phyloP scores from a whole-genome alignment of 805 yeast species.

The Kregervanrija pseudodelftensis region DNA sequence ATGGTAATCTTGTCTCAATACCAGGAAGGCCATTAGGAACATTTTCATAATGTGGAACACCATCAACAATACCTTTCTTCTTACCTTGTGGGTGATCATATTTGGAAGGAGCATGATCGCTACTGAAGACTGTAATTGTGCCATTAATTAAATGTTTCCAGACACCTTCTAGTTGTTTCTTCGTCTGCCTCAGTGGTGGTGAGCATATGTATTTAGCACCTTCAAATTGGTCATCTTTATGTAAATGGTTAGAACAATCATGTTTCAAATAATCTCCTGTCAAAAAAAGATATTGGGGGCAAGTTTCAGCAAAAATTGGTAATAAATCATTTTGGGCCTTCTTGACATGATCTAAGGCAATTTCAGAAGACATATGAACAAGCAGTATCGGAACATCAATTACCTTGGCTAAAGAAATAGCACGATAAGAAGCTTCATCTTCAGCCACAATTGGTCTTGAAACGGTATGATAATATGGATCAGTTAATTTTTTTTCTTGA shows the following conservation, averaged over 20 bases:
- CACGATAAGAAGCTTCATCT: constrained; percentile 32
- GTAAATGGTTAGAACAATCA: constrained; percentile 11
- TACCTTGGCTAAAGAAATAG: constrained; percentile 33
- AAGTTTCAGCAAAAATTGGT: constrained; percentile 41
- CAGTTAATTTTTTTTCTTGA: constrained; percentile 28
- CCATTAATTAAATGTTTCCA: constrained; percentile 40
- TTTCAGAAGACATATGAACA: constrained; percentile 39
- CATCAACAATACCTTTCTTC: constrained; percentile 32
- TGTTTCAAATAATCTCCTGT: constrained; percentile 30
- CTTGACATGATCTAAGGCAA: constrained; percentile 33
- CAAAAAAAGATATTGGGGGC: constrained; percentile 41
- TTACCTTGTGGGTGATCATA: constrained; percentile 36
- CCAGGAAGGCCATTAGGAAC: constrained; percentile 44
- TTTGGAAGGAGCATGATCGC: constrained; percentile 40
- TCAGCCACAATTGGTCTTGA: no score
- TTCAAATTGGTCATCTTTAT: constrained; percentile 30
- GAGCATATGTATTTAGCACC: constrained; percentile 44
- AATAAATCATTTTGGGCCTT: constrained; percentile 32
- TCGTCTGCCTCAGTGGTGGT: constrained; percentile 37
- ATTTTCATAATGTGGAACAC: constrained; percentile 32
- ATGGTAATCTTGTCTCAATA: constrained; percentile 37
- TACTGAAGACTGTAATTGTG: constrained; percentile 36
- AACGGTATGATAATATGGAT: constrained; percentile 27
- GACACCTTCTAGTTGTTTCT: constrained; percentile 33
- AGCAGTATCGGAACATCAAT: constrained; percentile 39